phyloP scores from a whole-genome alignment of 2,329 filamentous ascomycete species.

The Dactylellina leptospora region DNA sequence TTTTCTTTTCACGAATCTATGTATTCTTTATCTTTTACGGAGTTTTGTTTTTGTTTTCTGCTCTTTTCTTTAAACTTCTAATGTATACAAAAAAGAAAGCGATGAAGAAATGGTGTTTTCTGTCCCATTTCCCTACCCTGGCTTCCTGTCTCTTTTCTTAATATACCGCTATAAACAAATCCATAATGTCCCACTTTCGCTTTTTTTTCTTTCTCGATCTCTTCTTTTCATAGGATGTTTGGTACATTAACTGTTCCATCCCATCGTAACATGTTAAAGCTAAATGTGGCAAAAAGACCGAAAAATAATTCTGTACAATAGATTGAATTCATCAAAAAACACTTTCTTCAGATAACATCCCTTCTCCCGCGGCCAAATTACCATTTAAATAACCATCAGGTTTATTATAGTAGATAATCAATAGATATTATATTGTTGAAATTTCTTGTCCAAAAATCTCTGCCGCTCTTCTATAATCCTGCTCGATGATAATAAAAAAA shows the following conservation, averaged over 20 bases:
- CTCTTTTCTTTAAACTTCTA: background rate
- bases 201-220: background rate
- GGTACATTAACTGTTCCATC: too few species aligned
- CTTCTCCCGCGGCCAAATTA: background rate
- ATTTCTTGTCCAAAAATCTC: background rate
- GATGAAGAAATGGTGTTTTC: conserved; percentile 12
- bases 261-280: too few species aligned
- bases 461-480: background rate
- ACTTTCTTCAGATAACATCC: background rate
- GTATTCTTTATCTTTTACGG: conserved; percentile 12
- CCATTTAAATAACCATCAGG: too few species aligned
- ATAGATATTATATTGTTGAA: conserved; percentile 13
- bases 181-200: background rate
- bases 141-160: background rate
- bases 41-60: conserved; percentile 24
- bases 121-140: background rate
- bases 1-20: background rate
- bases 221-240: background rate
- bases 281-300: background rate
- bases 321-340: background rate
- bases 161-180: background rate
- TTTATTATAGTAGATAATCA: too few species aligned
- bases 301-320: conserved; percentile 8
- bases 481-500: background rate
- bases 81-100: conserved; percentile 20